These are phyloP conservation scores for Nematocida minor DNA, from an alignment of 371 early-diverging fungal genomes.

Conservation along the genomic window DNA sequence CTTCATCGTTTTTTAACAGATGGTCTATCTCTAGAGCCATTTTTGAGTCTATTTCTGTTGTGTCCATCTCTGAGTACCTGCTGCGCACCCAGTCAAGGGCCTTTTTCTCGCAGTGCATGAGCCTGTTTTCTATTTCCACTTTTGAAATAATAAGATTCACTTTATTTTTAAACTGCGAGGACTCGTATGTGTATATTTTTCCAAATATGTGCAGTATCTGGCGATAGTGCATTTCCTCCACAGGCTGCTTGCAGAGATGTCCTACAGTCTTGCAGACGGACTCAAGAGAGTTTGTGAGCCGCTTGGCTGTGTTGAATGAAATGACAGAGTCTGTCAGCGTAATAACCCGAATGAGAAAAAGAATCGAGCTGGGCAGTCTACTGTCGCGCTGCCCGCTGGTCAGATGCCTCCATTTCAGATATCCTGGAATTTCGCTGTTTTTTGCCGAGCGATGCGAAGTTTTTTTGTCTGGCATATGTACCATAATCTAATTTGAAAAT, in stretches of 20 bases:
- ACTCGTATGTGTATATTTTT: slow-evolving; percentile 14
- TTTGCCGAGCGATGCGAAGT: not conserved
- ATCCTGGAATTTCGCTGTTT: slow-evolving; percentile 26
- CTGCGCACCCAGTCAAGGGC: slow-evolving; percentile 9
- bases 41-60: not conserved
- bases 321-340: slow-evolving; percentile 46
- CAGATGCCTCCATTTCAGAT: slow-evolving; percentile 40
- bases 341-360: slow-evolving; percentile 34
- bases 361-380: slow-evolving; percentile 4
- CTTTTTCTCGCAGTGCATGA: slow-evolving; percentile 33
- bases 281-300: slow-evolving; percentile 33
- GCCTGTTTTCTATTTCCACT: slow-evolving; percentile 22
- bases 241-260: not conserved
- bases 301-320: slow-evolving; percentile 30
- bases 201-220: slow-evolving; percentile 32
- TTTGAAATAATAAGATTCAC: not conserved
- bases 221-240: slow-evolving; percentile 25
- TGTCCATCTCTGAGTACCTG: not conserved
- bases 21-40: not conserved
- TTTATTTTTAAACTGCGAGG: not conserved
- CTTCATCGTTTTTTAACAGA: not conserved
- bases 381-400: not conserved
- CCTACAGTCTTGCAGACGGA: slow-evolving; percentile 9
- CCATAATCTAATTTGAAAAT: not conserved
- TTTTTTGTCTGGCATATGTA: not conserved